These are phyloP conservation scores for Venturia pyrina DNA, from an alignment of 2,329 filamentous ascomycete species.

Conservation along the genomic window DNA sequence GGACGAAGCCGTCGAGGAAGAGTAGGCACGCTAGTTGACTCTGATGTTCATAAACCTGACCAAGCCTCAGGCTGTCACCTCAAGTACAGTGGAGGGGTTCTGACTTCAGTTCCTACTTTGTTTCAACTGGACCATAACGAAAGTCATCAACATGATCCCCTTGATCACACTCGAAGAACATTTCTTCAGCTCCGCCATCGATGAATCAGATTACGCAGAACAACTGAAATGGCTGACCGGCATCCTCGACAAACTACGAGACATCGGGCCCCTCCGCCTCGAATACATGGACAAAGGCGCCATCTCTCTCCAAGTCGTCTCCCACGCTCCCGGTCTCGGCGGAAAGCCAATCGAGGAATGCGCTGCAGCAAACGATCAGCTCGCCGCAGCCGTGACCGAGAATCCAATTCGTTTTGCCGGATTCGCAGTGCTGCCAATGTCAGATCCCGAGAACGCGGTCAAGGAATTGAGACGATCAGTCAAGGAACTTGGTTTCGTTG, in stretches of 20 bases:
- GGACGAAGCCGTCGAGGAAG: no score
- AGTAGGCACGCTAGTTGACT: no score
- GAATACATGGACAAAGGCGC: constrained; percentile 19
- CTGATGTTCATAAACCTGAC: neutral
- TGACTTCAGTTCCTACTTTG: neutral
- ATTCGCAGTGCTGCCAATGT: constrained; percentile 34
- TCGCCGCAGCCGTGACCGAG: constrained; percentile 21
- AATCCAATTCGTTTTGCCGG: constrained; percentile 31
- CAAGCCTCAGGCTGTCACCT: neutral
- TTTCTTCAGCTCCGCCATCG: constrained; percentile 20
- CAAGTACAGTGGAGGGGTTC: neutral
- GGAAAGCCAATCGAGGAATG: neutral
- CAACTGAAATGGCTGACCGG: constrained; percentile 9
- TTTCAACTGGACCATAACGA: neutral
- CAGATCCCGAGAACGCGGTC: constrained; percentile 26
- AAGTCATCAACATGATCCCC: constrained; percentile 11
- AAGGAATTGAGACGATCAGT: constrained; percentile 33
- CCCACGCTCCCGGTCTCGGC: constrained; percentile 21
- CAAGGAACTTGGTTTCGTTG: constrained; percentile 35
- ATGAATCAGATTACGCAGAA: constrained; percentile 15
- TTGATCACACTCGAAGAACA: constrained; percentile 36
- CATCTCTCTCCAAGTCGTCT: constrained; percentile 21
- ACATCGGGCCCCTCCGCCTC: constrained; percentile 19
- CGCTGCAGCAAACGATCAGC: constrained; percentile 23
- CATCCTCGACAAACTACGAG: constrained; percentile 15